Conservation (phyloP, 2,329 filamentous ascomycete species). For the Cucurbitaria berberidis region DNA sequence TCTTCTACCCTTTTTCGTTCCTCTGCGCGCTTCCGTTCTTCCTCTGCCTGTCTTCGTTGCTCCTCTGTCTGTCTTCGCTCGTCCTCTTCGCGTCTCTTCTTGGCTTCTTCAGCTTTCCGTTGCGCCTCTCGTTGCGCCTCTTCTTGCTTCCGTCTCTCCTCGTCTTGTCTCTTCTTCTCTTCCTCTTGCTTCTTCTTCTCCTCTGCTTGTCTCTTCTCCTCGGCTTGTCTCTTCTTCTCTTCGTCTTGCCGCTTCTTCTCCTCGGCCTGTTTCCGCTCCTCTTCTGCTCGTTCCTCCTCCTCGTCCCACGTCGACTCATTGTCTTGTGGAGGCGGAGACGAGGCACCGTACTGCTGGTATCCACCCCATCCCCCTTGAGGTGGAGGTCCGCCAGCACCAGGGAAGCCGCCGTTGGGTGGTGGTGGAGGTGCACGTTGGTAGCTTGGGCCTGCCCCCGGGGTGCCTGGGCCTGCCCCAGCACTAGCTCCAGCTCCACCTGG, state of each 20-base stretch:
- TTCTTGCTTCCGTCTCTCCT: constrained; percentile 50
- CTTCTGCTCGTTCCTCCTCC: constrained; percentile 51
- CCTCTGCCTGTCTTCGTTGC: constrained; percentile 30
- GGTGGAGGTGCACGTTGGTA: constrained; percentile 41
- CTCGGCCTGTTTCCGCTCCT: constrained; percentile 67
- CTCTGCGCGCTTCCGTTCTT: constrained; percentile 30
- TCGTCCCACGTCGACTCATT: constrained; percentile 42
- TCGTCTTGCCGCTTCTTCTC: constrained; percentile 48
- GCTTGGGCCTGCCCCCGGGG: constrained; percentile 29
- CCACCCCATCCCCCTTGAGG: constrained; percentile 40
- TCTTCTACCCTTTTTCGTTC: constrained; percentile 50
- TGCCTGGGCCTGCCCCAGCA: constrained; percentile 35
- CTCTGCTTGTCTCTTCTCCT: constrained; percentile 66
- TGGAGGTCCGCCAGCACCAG: constrained; percentile 38
- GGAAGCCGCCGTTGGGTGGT: constrained; percentile 40
- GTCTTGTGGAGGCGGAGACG: constrained; percentile 40
- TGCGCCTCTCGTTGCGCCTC: no score
- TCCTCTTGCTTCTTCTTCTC: constrained; percentile 38
- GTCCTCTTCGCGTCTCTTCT: constrained; percentile 65
- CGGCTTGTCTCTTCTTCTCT: constrained; percentile 7
- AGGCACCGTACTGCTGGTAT: constrained; percentile 41
- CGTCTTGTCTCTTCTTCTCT: constrained; percentile 67
- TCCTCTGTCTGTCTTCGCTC: constrained; percentile 46
- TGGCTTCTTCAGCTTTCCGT: constrained; percentile 52
- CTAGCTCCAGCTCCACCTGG: constrained; percentile 44